Evolutionary conservation across 2,329 filamentous ascomycete species (phyloP).

Genomic region (Orbilia brochopaga): DNA sequence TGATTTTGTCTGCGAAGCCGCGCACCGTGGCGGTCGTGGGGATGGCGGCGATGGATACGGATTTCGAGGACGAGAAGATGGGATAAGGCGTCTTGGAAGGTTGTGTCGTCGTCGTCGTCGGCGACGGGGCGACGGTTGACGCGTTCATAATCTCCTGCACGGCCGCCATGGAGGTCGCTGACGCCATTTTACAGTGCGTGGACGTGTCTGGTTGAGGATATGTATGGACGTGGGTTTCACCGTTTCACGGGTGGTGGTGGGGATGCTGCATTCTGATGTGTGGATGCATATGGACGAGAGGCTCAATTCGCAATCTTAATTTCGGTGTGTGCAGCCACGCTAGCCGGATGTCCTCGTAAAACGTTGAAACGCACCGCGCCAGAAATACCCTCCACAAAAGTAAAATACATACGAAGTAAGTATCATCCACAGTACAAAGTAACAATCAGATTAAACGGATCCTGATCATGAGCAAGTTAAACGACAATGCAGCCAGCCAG

Average conservation of each 20-base stretch:
- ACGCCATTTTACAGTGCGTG: conserved; percentile 24
- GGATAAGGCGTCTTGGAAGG: conserved; percentile 47
- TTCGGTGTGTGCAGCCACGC: neutral
- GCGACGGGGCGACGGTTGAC: conserved; percentile 35
- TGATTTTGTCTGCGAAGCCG: conserved; percentile 85
- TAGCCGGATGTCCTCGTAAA: neutral
- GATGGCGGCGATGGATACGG: conserved; percentile 65
- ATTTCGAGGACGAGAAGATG: conserved; percentile 29
- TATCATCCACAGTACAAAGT: too few relatives aligned
- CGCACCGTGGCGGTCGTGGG: conserved; percentile 75
- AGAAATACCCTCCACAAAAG: too few relatives aligned
- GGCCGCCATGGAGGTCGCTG: conserved; percentile 37
- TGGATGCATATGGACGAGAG: neutral
- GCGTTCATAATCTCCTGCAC: conserved; percentile 46
- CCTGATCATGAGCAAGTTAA: too few relatives aligned
- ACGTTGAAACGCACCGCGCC: neutral
- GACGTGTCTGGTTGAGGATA: neutral
- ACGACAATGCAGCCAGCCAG: neutral
- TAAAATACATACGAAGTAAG: too few relatives aligned
- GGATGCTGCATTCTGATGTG: neutral
- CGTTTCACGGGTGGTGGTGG: neutral
- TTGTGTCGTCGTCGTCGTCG: conserved; percentile 27
- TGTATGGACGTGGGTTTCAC: neutral
- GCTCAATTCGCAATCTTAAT: conserved; percentile 7
- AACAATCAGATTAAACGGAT: too few relatives aligned